Evolutionary conservation across 2,329 filamentous ascomycete genomes (phyloP), one percentile per base, ranked within the genome.

Genomic region (Ceratocystiopsis minuta): DNA sequence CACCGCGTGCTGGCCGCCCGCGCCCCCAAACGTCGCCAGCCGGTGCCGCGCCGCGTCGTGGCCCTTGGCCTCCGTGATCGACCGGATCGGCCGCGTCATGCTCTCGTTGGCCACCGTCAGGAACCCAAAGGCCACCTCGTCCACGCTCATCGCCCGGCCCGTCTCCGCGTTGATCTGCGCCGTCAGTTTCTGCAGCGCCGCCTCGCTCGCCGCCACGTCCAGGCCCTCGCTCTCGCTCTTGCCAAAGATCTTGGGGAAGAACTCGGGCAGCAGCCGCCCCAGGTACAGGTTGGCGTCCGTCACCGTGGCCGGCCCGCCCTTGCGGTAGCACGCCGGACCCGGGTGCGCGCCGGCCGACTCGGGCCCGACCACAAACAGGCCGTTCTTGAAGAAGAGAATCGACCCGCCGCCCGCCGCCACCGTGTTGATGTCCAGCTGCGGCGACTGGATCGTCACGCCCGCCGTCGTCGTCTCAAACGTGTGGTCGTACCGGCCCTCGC

Each of bases 221-320:
- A 95, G 61, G 0, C 78, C 78, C 56, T 90, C 73, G 44, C 94
- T 69, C 55, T 95, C 87, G 37, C 87, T 80, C 56, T 84, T 80
- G 37, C 88, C 88, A 52, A 96, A 95, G 45, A 96, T 95, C 56
- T 87, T 88, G 0, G 87, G 87, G 54, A 95, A 95, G 65, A 90
- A 93, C 47, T 92, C 83, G 0, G 87, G 87, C 2, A 94, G 61
- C 4, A 96, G 64, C 34, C 87, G 72, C 0, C 87, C 86, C 0
- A 94, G 72, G 51, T 84, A 84, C 6, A 94, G 59, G 51, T 94
- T 94, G 2, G 87, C 87, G 55, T 95, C 87, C 0, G 87, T 95
- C n/a, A 95, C 86, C 0, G 87, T 90, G 5, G 87, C 68, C 4
- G 87, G 86, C 0, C 87, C 87, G 0, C 80, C 83, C 58, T 94